These are phyloP conservation scores for Rhipidocladum racemiflorum DNA, from an alignment of 176 grass and related monocot genomes.

Conservation along the genomic window DNA sequence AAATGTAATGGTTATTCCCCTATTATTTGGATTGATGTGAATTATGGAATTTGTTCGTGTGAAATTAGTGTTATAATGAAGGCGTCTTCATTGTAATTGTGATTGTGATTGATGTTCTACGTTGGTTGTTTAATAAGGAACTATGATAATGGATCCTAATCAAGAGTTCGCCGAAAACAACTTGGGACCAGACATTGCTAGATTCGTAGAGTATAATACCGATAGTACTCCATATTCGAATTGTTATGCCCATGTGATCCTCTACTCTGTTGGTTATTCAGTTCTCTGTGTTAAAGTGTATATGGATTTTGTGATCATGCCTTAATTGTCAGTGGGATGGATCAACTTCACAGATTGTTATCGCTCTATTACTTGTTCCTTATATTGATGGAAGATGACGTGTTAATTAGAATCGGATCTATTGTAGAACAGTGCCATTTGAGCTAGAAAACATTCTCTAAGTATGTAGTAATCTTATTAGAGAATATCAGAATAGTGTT, in stretches of 20 bases:
- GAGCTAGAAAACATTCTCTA: background rate
- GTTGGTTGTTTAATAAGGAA: background rate
- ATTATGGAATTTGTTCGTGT: background rate
- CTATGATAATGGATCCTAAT: background rate
- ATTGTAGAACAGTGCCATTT: slow-evolving; percentile 12
- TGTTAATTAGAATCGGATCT: background rate
- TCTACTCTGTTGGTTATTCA: background rate
- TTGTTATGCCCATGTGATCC: background rate
- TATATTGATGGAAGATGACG: background rate
- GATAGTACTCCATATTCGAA: background rate
- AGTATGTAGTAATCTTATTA: background rate
- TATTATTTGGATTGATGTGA: background rate
- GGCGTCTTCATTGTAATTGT: background rate
- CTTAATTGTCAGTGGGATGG: background rate
- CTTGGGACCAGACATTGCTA: background rate
- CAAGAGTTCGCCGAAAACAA: background rate
- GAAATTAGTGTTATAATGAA: background rate
- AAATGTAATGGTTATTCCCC: background rate
- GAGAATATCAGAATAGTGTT: background rate
- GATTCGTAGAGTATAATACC: background rate
- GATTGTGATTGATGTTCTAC: background rate
- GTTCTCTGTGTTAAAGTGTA: background rate
- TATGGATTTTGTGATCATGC: slow-evolving; percentile 2
- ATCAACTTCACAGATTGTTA: background rate
- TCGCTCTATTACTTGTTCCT: background rate